Base-by-base conservation (phyloP, 768 basidiomycete genomes). In the Neoboletus brunneissimus region DNA sequence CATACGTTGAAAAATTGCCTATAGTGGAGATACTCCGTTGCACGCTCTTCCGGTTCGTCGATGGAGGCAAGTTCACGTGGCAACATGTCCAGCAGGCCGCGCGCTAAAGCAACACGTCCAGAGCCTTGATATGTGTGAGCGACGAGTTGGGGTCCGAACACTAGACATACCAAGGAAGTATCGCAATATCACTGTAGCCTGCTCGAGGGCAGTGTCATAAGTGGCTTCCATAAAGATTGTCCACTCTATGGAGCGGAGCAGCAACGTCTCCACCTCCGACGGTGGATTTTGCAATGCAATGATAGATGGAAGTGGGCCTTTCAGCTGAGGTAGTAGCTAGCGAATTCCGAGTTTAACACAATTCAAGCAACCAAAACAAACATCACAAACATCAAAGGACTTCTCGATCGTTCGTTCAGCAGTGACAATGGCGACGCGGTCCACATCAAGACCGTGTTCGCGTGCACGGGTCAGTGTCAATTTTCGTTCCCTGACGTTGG, bases 191-290 rank as follows among this genome's bases (percentile, higher is more conserved):
- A 89, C 87, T 55, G 95, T 95, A 1, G 91, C 86, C 64, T 94
- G 91, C 65, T 89, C 84, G 10, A 98, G 74, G 0, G 94, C 95
- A 7, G 86, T 86, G 12, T 78, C 74, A 59, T 87, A 85, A 1
- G 95, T 98, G 6, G 79, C 74, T 32, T 84, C 81, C 61, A 80
- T 77, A 68, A 90, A 89, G 0, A 84, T 88, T 50, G 95, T 89
- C 96, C 96, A 99, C 65, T 98, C 95, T 48, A 98, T 87, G 0
- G 91, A 90, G 20, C 94, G 84, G 31, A 96, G 78, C 9, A 98
- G 76, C 47, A 89, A 69, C 58, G 73, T 65, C 66, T 93, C 89
- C 0, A 73, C 71, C 16, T 85, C 83, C 1, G 77, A 81, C 0
- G 87, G 77, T 0, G 80, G 76, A 11, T 78, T 76, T 59, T 86